Base-by-base conservation (phyloP, 2,329 filamentous ascomycete genomes). In the Monosporascus sp. region DNA sequence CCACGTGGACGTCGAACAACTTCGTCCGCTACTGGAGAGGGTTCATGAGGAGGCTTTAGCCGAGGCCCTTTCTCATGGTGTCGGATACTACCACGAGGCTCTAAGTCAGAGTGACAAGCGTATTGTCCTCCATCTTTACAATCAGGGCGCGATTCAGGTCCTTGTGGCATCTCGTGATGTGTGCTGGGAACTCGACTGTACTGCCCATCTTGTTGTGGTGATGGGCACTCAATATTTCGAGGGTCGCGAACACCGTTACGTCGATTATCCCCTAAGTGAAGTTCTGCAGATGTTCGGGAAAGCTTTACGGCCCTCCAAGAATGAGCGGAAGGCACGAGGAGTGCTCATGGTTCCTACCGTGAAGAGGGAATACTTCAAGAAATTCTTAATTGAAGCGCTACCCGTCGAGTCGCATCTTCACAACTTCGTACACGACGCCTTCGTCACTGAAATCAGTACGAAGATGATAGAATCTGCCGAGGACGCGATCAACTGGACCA, bases 181-280 rank as follows among this genome's bases (percentile, higher is more conserved):
- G 49, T 97, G 92, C 73, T 99, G 94, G 93, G 93, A 97, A 72
- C 77, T 99, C 51, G 86, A 96, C 59, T 86, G 85, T 66, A 90
- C 84, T 1, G 92, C 93, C 4, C 92, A 97, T 68, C 78, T 99
- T 15, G 92, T 97, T 15, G 82, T 99, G 48, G 86, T 99, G 35
- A 97, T 99, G 92, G 92, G 92, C 17, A 99, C 95, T 1, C 94
- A 99, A 66, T 97, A 92, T 73, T 99, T 93, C 60, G 94, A 99
- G 65, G 94, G 94, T 7, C 87, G 91, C 49, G 93, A 99, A 72
- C 95, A 99, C 70, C 87, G 95, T 56, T 99, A 99, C 70, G 86
- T 97, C 51, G 94, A 99, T 71, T 99, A 99, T 65, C 88, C 91
- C 4, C 84, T 97, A 59, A 93, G 88, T 65, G 94, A 99, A 67